phyloP scores from a whole-genome alignment of 2,329 filamentous ascomycete species.

The Truncatella angustata region DNA sequence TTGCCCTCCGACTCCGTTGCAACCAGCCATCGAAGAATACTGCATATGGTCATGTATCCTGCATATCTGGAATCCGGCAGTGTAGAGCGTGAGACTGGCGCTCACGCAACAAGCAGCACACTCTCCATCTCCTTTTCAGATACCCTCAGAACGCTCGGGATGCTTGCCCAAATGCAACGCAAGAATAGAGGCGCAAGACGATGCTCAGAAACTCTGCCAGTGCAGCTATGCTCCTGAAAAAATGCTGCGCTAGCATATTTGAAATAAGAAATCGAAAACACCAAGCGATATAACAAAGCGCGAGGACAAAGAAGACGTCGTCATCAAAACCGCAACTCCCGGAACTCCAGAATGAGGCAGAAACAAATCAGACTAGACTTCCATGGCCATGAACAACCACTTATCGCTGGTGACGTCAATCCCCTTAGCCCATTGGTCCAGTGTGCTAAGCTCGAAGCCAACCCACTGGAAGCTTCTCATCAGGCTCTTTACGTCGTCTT shows the following conservation, averaged over 20 bases:
- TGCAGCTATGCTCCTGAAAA: neutral
- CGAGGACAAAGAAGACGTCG: conserved; percentile 4
- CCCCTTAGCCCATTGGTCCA: conserved; percentile 70
- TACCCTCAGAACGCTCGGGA: conserved; percentile 1
- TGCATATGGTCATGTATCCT: conserved; percentile 3
- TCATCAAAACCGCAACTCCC: conserved; percentile 6
- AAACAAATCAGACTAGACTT: conserved; percentile 51
- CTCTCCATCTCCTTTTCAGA: neutral
- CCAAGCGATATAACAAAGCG: conserved; percentile 11
- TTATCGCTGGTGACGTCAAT: conserved; percentile 67
- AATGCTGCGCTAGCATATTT: neutral
- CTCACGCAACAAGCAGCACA: neutral
- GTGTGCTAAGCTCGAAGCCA: conserved; percentile 79
- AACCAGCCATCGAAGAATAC: conserved; percentile 3
- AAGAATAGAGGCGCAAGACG: conserved; percentile 9
- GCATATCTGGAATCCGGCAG: neutral
- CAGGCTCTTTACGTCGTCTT: conserved; percentile 62
- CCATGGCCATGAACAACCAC: conserved; percentile 89
- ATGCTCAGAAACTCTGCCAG: neutral
- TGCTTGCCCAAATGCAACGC: conserved; percentile 5
- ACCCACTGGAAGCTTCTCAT: conserved; percentile 90
- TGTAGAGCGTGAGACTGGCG: neutral
- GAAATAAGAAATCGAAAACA: neutral
- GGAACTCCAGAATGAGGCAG: conserved; percentile 9
- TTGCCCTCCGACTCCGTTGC: neutral